Conservation (phyloP, 208 protist genomes). For the Trypanosoma caninum region DNA sequence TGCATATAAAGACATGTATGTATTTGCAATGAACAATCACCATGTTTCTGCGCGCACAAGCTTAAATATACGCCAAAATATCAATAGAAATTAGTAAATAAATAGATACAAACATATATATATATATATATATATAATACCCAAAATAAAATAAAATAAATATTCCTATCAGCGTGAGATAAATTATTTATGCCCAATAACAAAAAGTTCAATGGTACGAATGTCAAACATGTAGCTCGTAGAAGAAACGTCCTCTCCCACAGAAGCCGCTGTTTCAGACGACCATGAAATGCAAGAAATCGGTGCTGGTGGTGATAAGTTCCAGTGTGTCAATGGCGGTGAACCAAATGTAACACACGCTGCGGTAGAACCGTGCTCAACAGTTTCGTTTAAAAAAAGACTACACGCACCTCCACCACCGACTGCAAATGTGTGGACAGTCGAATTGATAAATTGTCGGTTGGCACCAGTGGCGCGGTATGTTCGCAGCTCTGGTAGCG, state of each 20-base stretch:
- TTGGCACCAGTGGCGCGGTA: conserved; percentile 52
- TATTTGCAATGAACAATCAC: too few species aligned
- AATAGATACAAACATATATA: too few species aligned
- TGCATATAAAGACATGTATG: too few species aligned
- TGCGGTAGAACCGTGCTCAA: conserved; percentile 53
- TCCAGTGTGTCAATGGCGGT: conserved; percentile 60
- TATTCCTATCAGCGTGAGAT: too few species aligned
- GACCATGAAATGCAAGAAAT: neutral
- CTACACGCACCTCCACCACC: conserved; percentile 62
- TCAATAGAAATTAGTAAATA: too few species aligned
- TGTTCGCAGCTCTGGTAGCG: conserved; percentile 31
- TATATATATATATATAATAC: conserved; percentile 8
- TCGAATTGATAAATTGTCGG: conserved; percentile 64
- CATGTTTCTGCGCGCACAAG: too few species aligned
- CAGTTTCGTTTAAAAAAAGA: conserved; percentile 50
- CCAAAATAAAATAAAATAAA: conserved; percentile 10
- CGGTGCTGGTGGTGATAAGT: neutral
- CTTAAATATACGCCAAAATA: too few species aligned
- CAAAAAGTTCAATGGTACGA: conserved; percentile 49
- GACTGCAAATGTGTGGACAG: conserved; percentile 50
- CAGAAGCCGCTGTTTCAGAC: neutral
- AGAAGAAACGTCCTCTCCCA: neutral
- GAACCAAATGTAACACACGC: conserved; percentile 60
- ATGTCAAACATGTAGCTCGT: conserved; percentile 34
- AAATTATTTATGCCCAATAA: conserved; percentile 27